Percentiles rank a stretch among this genome's conserved stretches.
Conservation (phyloP, 208 protist genomes). For the Tritrichomonas musculus region DNA sequence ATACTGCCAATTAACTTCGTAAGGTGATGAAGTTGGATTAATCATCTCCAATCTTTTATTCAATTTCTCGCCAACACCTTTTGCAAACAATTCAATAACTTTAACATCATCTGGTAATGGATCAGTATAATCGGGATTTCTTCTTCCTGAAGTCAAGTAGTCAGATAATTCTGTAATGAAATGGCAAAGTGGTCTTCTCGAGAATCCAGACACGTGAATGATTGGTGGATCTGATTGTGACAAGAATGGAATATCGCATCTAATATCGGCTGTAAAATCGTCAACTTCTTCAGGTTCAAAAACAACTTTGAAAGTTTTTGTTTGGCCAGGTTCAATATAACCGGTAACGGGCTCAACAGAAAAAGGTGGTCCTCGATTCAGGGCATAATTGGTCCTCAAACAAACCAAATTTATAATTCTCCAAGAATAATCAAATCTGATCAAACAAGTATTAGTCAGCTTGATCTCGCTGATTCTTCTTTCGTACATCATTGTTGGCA, state of each 20-base stretch:
- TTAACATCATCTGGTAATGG: not conserved
- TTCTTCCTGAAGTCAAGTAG: constrained; percentile 64
- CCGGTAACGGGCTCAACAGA: constrained; percentile 61
- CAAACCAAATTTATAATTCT: not conserved
- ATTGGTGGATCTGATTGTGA: not conserved
- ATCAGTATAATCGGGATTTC: constrained; percentile 37
- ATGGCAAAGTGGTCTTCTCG: constrained; percentile 80
- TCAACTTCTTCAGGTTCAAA: constrained; percentile 70
- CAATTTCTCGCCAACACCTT: not conserved
- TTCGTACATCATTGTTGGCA: constrained; percentile 4
- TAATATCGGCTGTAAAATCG: constrained; percentile 28
- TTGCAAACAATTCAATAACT: not conserved
- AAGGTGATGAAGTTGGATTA: not conserved
- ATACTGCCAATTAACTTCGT: not conserved
- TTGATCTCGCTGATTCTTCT: not conserved
- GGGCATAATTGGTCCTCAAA: not conserved
- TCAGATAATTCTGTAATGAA: constrained; percentile 74
- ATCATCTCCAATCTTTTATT: not conserved
- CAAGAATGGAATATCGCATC: not conserved
- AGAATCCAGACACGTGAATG: constrained; percentile 66
- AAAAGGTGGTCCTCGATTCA: constrained; percentile 52
- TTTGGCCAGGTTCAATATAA: constrained; percentile 54
- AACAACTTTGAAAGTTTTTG: constrained; percentile 60
- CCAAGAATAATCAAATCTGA: not conserved
- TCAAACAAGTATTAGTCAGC: not conserved